Conservation (phyloP, 1,284 basidiomycete genomes). For the Sanghuangporus baumii region DNA sequence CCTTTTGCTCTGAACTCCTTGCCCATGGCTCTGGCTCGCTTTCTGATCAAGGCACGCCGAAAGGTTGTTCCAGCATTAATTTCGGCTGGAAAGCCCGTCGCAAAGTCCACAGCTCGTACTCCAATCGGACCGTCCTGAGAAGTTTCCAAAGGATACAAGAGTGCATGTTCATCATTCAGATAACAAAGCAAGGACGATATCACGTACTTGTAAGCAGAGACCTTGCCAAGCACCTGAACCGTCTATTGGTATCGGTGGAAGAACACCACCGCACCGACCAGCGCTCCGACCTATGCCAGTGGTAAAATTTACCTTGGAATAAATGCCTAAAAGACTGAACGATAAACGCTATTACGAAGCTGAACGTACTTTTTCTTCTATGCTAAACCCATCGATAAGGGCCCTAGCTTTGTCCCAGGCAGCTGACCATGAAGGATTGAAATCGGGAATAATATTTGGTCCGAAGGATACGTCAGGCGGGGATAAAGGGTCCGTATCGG, state of each 20-base stretch:
- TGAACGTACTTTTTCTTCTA: constrained; percentile 29
- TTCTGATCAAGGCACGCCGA: constrained; percentile 63
- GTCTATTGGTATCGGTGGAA: constrained; percentile 31
- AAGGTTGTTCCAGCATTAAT: constrained; percentile 56
- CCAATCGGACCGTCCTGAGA: constrained; percentile 46
- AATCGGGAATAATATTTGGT: constrained; percentile 40
- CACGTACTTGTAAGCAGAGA: constrained; percentile 53
- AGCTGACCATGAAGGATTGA: constrained; percentile 42
- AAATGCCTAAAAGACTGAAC: not conserved
- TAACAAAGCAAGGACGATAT: not conserved
- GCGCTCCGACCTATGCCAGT: constrained; percentile 53
- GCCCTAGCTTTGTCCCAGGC: constrained; percentile 42
- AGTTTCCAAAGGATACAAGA: not conserved
- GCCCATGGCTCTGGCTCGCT: constrained; percentile 72
- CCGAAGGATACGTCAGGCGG: constrained; percentile 36
- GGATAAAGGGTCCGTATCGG: constrained; percentile 35
- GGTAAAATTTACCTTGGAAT: constrained; percentile 40
- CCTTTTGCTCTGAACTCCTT: constrained; percentile 73
- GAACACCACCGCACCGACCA: constrained; percentile 62
- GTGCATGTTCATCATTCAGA: not conserved
- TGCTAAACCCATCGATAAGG: constrained; percentile 14
- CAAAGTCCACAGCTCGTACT: constrained; percentile 40
- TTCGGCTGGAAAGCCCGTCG: constrained; percentile 55
- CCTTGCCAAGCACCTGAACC: constrained; percentile 42
- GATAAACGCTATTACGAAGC: not conserved